A percentile compares a stretch with the other conserved stretches of the same genome.
Conservation (phyloP, 108 stramenopile genomes). For the Cylindrotheca closterium region DNA sequence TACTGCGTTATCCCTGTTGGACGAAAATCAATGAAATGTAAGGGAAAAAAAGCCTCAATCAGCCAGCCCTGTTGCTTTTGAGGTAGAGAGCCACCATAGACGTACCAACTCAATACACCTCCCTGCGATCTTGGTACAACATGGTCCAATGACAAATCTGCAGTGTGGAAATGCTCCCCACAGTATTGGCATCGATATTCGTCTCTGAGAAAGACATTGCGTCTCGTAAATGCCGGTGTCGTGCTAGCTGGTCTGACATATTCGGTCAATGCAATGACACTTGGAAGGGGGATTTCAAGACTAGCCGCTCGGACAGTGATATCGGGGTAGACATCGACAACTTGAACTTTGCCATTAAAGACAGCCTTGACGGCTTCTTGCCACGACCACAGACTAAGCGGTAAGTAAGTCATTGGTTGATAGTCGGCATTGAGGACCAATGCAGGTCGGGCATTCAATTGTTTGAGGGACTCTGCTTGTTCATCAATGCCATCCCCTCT, state of each 20-base stretch:
- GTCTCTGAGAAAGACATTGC: constrained; percentile 87
- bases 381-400: constrained; percentile 80
- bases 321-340: constrained; percentile 83
- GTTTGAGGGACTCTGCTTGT: constrained; percentile 25
- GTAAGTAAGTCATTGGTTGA: constrained; percentile 51
- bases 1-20: constrained; percentile 75
- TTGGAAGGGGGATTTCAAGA: constrained; percentile 68
- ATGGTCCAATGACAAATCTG: constrained; percentile 82
- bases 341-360: constrained; percentile 74
- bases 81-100: too few relatives aligned
- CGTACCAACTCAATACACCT: constrained; percentile 67
- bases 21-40: too few relatives aligned
- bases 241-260: constrained; percentile 51
- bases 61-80: constrained; percentile 2
- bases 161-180: constrained; percentile 52
- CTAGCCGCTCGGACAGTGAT: constrained; percentile 70
- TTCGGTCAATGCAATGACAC: constrained; percentile 79
- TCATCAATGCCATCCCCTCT: constrained; percentile 1
- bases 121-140: constrained; percentile 72
- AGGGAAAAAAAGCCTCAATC: neutral
- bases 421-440: constrained; percentile 88
- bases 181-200: constrained; percentile 88
- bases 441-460: constrained; percentile 64
- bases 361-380: constrained; percentile 87
- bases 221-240: constrained; percentile 74